phyloP scores from a whole-genome alignment of 768 basidiomycete species.

The Boletus rubroflammeus region DNA sequence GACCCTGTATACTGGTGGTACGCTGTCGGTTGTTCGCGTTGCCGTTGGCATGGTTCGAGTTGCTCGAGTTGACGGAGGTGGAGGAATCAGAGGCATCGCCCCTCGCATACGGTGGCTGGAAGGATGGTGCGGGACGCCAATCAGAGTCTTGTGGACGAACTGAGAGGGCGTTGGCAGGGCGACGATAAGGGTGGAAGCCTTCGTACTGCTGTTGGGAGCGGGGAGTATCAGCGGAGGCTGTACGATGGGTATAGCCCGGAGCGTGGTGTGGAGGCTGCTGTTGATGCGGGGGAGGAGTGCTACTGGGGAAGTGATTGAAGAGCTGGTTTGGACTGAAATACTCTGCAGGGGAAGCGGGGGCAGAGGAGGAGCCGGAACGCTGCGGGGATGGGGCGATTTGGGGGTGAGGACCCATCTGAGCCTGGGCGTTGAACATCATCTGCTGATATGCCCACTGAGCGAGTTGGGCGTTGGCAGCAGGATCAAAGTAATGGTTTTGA shows the following conservation, averaged over 20 bases:
- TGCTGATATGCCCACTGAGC: slow-evolving; percentile 91
- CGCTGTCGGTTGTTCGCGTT: slow-evolving; percentile 46
- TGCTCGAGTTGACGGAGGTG: slow-evolving; percentile 69
- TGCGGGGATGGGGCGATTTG: slow-evolving; percentile 27
- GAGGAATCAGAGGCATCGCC: slow-evolving; percentile 77
- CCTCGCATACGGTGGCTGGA: slow-evolving; percentile 77
- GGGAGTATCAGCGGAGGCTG: slow-evolving; percentile 28
- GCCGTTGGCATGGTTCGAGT: slow-evolving; percentile 30
- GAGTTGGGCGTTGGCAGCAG: slow-evolving; percentile 67
- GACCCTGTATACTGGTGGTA: slow-evolving; percentile 72
- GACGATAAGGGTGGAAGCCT: slow-evolving; percentile 81
- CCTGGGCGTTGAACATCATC: slow-evolving; percentile 76
- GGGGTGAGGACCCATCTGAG: slow-evolving; percentile 37
- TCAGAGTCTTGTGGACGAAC: slow-evolving; percentile 37
- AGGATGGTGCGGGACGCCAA: slow-evolving; percentile 46
- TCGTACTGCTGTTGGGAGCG: slow-evolving; percentile 33
- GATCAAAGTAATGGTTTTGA: slow-evolving; percentile 69
- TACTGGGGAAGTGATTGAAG: slow-evolving; percentile 66
- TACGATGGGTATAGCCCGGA: slow-evolving; percentile 38
- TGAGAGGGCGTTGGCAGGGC: slow-evolving; percentile 43
- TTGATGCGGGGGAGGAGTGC: slow-evolving; percentile 63
- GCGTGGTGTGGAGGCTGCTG: slow-evolving; percentile 35
- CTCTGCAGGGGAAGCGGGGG: slow-evolving; percentile 42
- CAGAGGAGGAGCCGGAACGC: slow-evolving; percentile 38
- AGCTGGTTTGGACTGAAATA: slow-evolving; percentile 59